phyloP scores from a whole-genome alignment of 2,329 filamentous ascomycete genomes.

The Cytospora chrysosperma region DNA sequence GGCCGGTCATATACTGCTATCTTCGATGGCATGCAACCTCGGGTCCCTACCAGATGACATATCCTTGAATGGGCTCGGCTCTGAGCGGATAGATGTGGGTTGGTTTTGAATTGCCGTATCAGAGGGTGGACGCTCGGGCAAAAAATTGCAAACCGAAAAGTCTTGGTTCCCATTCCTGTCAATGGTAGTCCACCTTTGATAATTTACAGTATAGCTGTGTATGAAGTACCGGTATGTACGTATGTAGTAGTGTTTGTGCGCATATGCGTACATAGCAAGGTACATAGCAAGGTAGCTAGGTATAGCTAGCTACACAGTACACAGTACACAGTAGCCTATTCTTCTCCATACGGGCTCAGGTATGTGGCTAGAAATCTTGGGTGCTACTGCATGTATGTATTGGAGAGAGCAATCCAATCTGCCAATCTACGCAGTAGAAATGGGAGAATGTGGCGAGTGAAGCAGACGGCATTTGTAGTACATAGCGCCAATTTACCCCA shows the following conservation, averaged over 20 bases:
- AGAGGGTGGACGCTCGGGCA: neutral
- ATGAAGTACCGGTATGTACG: no score
- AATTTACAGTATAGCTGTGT: no score
- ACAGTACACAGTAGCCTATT: no score
- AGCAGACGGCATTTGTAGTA: neutral
- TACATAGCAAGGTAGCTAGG: no score
- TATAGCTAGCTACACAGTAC: neutral
- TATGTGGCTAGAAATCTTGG: neutral
- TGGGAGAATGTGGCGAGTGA: neutral
- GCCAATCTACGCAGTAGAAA: no score
- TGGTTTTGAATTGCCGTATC: neutral
- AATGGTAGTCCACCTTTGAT: neutral
- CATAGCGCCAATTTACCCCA: slow-evolving; percentile 10
- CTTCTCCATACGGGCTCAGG: no score
- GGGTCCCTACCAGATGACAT: neutral
- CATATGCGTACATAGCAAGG: no score
- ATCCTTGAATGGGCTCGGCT: neutral
- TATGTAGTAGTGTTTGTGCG: no score
- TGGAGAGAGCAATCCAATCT: neutral
- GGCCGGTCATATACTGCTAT: neutral
- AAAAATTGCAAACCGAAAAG: no score
- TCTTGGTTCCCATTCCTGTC: neutral
- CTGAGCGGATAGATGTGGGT: slow-evolving; percentile 11
- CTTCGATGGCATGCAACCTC: neutral
- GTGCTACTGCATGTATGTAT: neutral